Evolutionary conservation across 805 yeast species (phyloP).

Genomic region (Isabelozyma gotoi): DNA sequence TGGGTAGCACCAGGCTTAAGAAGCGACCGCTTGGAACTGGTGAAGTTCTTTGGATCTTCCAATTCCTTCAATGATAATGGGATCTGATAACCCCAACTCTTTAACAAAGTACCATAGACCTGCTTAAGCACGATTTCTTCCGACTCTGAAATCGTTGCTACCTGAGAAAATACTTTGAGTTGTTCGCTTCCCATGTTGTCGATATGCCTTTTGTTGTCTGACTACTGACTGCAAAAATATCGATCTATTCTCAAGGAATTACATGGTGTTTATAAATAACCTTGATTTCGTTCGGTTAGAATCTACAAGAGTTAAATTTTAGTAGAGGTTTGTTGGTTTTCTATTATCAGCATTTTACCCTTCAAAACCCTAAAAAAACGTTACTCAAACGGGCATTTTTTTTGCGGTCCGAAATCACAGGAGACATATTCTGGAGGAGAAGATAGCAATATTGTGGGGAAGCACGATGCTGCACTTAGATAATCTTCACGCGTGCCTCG

Average conservation of each 20-base stretch:
- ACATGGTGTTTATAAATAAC: background rate
- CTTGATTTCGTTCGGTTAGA: background rate
- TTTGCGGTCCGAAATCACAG: too few species aligned
- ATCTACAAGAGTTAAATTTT: background rate
- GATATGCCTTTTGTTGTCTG: background rate
- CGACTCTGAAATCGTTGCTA: constrained; percentile 16
- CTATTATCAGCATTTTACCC: too few species aligned
- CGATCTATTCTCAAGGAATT: background rate
- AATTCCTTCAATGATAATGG: constrained; percentile 18
- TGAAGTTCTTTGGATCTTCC: constrained; percentile 16
- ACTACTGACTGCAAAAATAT: background rate
- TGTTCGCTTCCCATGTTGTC: background rate
- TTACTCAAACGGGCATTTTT: background rate
- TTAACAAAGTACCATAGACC: constrained; percentile 1
- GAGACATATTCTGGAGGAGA: too few species aligned
- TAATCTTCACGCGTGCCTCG: too few species aligned
- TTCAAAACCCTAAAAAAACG: background rate
- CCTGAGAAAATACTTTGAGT: background rate
- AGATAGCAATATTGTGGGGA: too few species aligned
- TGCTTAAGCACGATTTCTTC: constrained; percentile 47
- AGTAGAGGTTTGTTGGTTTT: too few species aligned
- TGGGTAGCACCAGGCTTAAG: background rate
- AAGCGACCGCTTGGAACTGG: constrained; percentile 15
- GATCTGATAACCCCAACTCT: constrained; percentile 42
- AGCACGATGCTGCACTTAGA: too few species aligned